Base-by-base conservation (phyloP, 1,284 basidiomycete species). In the Garcileccinum viscosum region DNA sequence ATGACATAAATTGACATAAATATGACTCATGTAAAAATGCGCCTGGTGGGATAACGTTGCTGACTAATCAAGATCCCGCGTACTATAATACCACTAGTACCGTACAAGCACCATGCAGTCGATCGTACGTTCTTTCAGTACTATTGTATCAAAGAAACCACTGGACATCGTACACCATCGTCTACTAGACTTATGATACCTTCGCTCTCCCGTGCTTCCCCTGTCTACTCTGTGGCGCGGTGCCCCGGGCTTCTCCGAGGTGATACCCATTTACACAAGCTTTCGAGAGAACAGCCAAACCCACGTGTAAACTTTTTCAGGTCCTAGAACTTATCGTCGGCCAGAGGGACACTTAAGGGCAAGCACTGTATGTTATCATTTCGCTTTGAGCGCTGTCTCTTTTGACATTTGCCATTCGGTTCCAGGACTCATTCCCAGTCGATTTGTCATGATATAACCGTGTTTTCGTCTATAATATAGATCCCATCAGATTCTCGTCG, bases 301-400 rank as follows among this genome's bases (percentile, higher is more conserved):
- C 60, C 35, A 61, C 35, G 33, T 38, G 19, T 37, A 12, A 30
- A 32, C 17, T 38, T 61, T 27, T 61, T 17, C 11, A 61, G 60
- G 27, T 61, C n/a, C 35, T 38, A 8, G 15, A 40, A 37, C 59
- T 61, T 61, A 37, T 61, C 59, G 22, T 24, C 35, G 35, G 24
- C 15, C 35, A 38, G 60, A 61, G 60, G 17, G 60, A 35, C 19
- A 61, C 60, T 38, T 61, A 15, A 64, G 27, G 61, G 60, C 24
- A 37, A 42, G 58, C 17, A 37, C 11, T 59, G 59, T 61, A 61
- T 61, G 59, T n/a, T 32, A 22, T 22, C 30, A 35, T 59, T 30
- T 60, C 53, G 37, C 62, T 53, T n/a, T 38, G 70, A 71, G 53
- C 42, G 37, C 67, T 32, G 37, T 62, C 65, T 33, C 38, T 50